These are phyloP conservation scores for Claviceps sp. DNA, from an alignment of 2,329 filamentous ascomycete species.

Conservation along the genomic window DNA sequence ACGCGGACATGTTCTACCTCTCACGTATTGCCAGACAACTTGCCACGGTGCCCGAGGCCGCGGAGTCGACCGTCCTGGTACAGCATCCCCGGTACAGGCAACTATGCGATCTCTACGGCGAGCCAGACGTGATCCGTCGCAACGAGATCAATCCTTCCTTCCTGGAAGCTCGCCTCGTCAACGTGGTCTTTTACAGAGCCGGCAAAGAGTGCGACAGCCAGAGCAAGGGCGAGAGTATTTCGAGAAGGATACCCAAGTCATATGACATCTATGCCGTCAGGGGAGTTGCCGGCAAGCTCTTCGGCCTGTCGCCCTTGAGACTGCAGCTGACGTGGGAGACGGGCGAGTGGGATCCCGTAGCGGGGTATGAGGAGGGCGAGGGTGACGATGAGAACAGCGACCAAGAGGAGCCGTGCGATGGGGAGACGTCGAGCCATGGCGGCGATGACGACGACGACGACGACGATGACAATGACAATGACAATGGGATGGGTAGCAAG, in stretches of 20 bases:
- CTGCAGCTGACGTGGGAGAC: slow-evolving; percentile 75
- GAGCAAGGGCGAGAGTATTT: slow-evolving; percentile 16
- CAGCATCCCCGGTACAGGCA: slow-evolving; percentile 59
- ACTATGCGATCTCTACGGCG: slow-evolving; percentile 64
- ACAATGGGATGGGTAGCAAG: slow-evolving; percentile 13
- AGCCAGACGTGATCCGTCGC: slow-evolving; percentile 48
- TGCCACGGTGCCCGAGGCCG: slow-evolving; percentile 38
- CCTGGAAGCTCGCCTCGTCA: slow-evolving; percentile 64
- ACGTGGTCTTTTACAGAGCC: slow-evolving; percentile 37
- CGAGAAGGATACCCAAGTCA: slow-evolving; percentile 52
- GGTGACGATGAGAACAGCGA: slow-evolving; percentile 39
- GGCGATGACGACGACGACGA: background rate
- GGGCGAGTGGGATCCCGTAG: slow-evolving; percentile 75
- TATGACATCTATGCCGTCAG: slow-evolving; percentile 74
- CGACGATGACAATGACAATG: background rate
- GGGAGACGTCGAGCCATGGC: background rate
- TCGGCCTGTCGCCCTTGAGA: slow-evolving; percentile 48
- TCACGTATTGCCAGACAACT: slow-evolving; percentile 70
- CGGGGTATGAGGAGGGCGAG: slow-evolving; percentile 45
- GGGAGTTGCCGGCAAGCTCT: slow-evolving; percentile 60
- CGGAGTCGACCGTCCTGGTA: slow-evolving; percentile 40
- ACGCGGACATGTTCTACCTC: slow-evolving; percentile 90
- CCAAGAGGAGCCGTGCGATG: slow-evolving; percentile 26
- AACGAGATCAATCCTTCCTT: slow-evolving; percentile 59
- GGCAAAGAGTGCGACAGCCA: background rate